Conservation (phyloP, 768 basidiomycete genomes). For the Phylloporus sp. region DNA sequence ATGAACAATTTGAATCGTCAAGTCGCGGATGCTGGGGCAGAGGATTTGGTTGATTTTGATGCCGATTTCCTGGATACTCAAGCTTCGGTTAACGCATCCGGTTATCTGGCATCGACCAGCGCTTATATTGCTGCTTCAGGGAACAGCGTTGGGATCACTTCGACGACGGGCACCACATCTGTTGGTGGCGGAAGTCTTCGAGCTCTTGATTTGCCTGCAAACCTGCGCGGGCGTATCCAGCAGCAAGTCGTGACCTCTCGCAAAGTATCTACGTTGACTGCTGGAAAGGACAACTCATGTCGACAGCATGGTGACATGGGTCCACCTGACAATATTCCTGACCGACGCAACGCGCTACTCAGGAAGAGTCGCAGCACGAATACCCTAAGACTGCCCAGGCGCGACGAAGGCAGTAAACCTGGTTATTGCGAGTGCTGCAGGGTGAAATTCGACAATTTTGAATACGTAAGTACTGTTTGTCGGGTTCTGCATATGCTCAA, state of each 20-base stretch:
- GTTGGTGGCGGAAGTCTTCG: slow-evolving; percentile 46
- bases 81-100: slow-evolving; percentile 65
- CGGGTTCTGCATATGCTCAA: slow-evolving; percentile 1
- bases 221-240: slow-evolving; percentile 53
- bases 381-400: slow-evolving; percentile 66
- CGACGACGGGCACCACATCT: slow-evolving; percentile 84
- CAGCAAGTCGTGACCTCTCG: slow-evolving; percentile 68
- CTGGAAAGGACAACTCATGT: slow-evolving; percentile 24
- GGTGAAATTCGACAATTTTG: slow-evolving; percentile 84
- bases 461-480: slow-evolving; percentile 45
- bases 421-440: slow-evolving; percentile 99
- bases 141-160: slow-evolving; percentile 91
- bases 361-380: slow-evolving; percentile 81
- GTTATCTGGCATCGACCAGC: slow-evolving; percentile 57
- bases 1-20: slow-evolving; percentile 71
- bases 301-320: slow-evolving; percentile 51
- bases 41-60: slow-evolving; percentile 42
- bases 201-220: slow-evolving; percentile 47
- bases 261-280: slow-evolving; percentile 36
- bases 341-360: slow-evolving; percentile 44
- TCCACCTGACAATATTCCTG: slow-evolving; percentile 60
- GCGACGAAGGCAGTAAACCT: slow-evolving; percentile 85
- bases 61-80: slow-evolving; percentile 33
- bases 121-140: slow-evolving; percentile 89
- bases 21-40: slow-evolving; percentile 36